Evolutionary conservation across 2,329 filamentous ascomycete genomes (phyloP), one percentile per base, ranked within the genome.

Genomic region (Ascochyta pisi): DNA sequence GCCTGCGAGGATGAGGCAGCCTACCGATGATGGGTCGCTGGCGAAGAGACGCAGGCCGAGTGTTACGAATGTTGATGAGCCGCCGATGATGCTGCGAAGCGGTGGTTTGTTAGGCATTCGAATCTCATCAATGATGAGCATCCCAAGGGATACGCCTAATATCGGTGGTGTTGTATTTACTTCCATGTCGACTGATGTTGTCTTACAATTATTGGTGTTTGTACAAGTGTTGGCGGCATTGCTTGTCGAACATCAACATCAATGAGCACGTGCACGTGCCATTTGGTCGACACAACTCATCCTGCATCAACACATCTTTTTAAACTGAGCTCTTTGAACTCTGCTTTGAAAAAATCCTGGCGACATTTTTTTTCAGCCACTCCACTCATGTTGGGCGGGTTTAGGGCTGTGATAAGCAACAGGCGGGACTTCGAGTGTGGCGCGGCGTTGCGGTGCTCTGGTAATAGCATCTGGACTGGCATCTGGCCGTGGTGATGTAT

Each of bases 61-160:
- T 2, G 59, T 63, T 9, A 55, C 63, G 27, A 62, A 64, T 24
- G 40, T 55, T 16, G 59, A 12, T 27, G 65, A 66, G 22, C 64
- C 65, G 26, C 66, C 65, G 26, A 61, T 49, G 15, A 69, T 58
- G 45, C 67, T 51, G 9, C 39, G 40, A 9, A 69, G 34, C 1
- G 62, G 54, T n/a, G 50, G 27, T 12, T 52, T 47, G 27, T 41
- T 26, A 13, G 59, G 58, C 43, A 68, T 53, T 16, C 56, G 57
- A 26, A 67, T 67, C 19, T 67, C 60, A 45, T 69, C 60, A 6
- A 69, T 49, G 22, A 65, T 59, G 6, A 67, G 48, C 66, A 67
- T 65, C 6, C 66, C 65, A 1, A 69, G 51, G 4, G 66, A 69
- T 2, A 65, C 56, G 16, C 41, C 45, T 19, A 35, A 46, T 19